Conservation (phyloP, 345 rosid species). For the Turritis glabra region DNA sequence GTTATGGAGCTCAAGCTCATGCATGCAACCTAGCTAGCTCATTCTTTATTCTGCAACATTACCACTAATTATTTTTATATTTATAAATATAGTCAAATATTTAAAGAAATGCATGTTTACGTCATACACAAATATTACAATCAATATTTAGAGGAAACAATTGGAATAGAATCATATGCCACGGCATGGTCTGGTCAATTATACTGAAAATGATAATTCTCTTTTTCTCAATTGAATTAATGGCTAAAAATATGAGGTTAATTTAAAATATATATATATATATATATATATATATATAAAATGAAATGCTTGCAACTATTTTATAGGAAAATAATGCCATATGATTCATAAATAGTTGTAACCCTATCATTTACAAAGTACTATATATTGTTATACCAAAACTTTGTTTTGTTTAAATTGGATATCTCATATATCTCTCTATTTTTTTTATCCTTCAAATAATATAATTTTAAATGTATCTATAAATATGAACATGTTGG, state of each 20-base stretch:
- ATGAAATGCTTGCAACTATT: constrained; percentile 1
- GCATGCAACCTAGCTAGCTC: neutral
- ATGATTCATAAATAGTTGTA: neutral
- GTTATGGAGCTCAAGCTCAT: neutral
- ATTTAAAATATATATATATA: neutral
- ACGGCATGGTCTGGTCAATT: constrained; percentile 38
- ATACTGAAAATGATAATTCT: constrained; percentile 13
- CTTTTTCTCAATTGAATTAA: neutral
- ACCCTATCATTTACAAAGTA: neutral
- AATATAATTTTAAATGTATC: neutral
- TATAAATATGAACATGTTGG: constrained; percentile 31
- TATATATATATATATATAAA: neutral
- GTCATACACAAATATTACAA: constrained; percentile 12
- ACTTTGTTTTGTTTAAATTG: neutral
- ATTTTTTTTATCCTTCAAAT: neutral
- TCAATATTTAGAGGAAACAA: constrained; percentile 25
- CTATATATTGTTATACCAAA: neutral
- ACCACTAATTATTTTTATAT: neutral
- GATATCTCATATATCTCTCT: neutral
- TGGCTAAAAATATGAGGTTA: constrained; percentile 1
- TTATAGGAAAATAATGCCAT: neutral
- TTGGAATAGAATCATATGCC: constrained; percentile 43
- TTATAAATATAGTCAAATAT: constrained; percentile 16
- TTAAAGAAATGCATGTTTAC: constrained; percentile 1
- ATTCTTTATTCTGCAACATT: neutral